Evolutionary conservation across 495 filamentous ascomycete species (phyloP), one percentile per base, ranked within the genome.

Genomic region (Cryomyces antarcticus): DNA sequence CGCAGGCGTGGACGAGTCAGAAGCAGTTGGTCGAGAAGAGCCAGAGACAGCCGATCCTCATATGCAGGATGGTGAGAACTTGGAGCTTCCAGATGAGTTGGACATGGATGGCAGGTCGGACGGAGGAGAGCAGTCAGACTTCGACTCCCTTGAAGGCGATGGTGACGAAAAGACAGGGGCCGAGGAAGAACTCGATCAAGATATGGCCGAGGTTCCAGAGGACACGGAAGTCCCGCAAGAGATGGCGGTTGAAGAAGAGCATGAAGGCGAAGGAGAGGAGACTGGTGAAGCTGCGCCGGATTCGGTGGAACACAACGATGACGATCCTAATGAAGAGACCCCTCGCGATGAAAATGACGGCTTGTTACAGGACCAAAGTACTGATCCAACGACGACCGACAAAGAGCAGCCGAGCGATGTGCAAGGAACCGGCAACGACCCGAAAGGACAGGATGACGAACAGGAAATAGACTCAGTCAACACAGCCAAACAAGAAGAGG

Each of bases 61-160:
- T 56, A 67, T 77, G 3, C 75, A 87, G 46, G 81, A 93, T 48
- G 70, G 78, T 40, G 64, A 77, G 30, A 65, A 66, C 0, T 62
- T 80, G 10, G 75, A 80, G 28, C 61, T 79, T 31, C 75, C 75
- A 5, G 75, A 84, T 24, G 75, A 81, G 48, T 73, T 83, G 63
- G 64, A 78, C 35, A 62, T 83, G 30, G 78, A 80, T 53, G 72
- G 68, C 28, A 64, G 76, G 42, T 72, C 80, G 38, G 68, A 71
- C 41, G 74, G 75, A 39, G 60, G 66, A 28, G 76, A 75, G 36
- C 28, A 69, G 17, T 69, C 71, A 42, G 78, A 79, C 39, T 70
- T 74, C n/a, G 52, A 52, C n/a, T 24, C 30, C 30, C 6, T 48
- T 46, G 75, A 59, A n/a, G 59, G 53, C 35, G 52, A 61, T 7